Conservation (phyloP, 441 rosid genomes). For the Bocquillonia castaneifolia region DNA sequence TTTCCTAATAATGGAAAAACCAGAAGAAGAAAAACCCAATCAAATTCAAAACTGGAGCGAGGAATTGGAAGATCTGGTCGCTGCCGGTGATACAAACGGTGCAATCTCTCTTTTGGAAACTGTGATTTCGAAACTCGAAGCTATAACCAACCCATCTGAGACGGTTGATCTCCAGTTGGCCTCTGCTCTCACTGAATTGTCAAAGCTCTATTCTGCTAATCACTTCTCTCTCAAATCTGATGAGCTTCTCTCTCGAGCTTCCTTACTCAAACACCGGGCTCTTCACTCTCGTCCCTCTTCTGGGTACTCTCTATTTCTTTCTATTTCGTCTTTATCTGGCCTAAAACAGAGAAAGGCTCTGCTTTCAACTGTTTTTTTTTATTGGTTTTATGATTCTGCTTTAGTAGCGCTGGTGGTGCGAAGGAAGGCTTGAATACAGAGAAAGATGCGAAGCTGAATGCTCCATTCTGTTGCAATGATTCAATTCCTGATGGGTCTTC, state of each 20-base stretch:
- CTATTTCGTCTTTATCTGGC: background rate
- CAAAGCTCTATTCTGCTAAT: slow-evolving; percentile 57
- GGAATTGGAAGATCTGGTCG: slow-evolving; percentile 67
- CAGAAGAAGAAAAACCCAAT: background rate
- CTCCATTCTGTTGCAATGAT: background rate
- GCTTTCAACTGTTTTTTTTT: background rate
- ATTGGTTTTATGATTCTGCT: background rate
- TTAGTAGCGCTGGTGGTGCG: slow-evolving; percentile 23
- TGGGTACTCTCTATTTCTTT: slow-evolving; percentile 22
- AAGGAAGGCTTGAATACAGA: slow-evolving; percentile 18
- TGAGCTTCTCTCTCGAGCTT: slow-evolving; percentile 53
- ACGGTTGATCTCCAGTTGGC: slow-evolving; percentile 48
- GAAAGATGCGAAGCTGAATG: slow-evolving; percentile 4
- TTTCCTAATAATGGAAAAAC: background rate
- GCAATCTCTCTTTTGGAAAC: slow-evolving; percentile 70
- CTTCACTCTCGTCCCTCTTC: slow-evolving; percentile 22
- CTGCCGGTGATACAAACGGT: slow-evolving; percentile 50
- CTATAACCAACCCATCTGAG: slow-evolving; percentile 21
- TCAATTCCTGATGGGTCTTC: slow-evolving; percentile 15
- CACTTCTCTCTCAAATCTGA: slow-evolving; percentile 78
- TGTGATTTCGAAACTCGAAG: slow-evolving; percentile 39
- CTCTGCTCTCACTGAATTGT: slow-evolving; percentile 56
- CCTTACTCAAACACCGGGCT: slow-evolving; percentile 43
- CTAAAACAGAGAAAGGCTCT: too few species aligned
- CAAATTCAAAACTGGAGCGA: slow-evolving; percentile 69